A percentile compares a stretch with the other conserved stretches of the same genome.
phyloP scores from a whole-genome alignment of 768 basidiomycete species.

The Lactifluus volemus region DNA sequence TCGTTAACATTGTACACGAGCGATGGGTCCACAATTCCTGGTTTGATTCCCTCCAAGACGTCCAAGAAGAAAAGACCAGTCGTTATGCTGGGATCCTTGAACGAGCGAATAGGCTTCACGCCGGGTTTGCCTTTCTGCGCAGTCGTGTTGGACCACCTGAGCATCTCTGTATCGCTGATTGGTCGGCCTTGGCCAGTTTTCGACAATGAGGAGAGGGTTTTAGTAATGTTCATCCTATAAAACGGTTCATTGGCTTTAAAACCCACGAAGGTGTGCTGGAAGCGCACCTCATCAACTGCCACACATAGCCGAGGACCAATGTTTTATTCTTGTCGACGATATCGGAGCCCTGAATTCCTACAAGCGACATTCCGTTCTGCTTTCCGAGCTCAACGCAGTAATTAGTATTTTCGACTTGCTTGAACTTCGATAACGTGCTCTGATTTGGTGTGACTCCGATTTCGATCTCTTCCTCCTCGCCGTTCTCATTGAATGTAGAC shows the following conservation, averaged over 20 bases:
- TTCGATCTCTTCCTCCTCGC: conserved; percentile 69
- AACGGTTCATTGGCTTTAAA: background rate
- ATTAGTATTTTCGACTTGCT: conserved; percentile 97
- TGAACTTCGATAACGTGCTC: conserved; percentile 86
- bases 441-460: conserved; percentile 78
- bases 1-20: conserved; percentile 60
- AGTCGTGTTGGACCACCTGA: conserved; percentile 91
- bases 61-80: conserved; percentile 92
- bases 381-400: conserved; percentile 90
- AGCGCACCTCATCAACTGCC: conserved; percentile 90
- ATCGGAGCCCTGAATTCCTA: conserved; percentile 96
- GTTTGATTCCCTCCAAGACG: conserved; percentile 80
- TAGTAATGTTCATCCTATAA: conserved; percentile 73
- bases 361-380: conserved; percentile 89
- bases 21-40: conserved; percentile 89
- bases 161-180: conserved; percentile 86
- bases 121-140: conserved; percentile 61
- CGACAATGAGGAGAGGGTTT: conserved; percentile 75
- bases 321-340: conserved; percentile 93
- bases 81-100: conserved; percentile 87
- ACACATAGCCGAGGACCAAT: conserved; percentile 89
- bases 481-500: conserved; percentile 27
- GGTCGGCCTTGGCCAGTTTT: conserved; percentile 65
- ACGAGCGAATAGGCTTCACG: conserved; percentile 68
- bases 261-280: background rate